phyloP scores from a whole-genome alignment of 75 land plant species.

The Picea glauca region DNA sequence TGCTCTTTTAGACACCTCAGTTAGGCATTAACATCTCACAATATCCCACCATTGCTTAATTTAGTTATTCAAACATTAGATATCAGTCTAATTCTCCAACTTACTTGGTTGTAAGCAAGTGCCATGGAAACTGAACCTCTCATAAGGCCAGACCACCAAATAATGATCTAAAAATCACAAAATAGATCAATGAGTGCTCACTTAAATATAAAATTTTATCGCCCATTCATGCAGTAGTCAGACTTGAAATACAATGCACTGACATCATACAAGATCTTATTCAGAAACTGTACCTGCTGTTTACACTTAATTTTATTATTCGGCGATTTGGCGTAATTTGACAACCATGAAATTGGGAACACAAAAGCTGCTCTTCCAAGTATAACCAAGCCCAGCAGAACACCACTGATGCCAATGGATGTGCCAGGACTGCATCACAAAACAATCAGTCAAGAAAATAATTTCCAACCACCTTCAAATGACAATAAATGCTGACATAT shows the following conservation, averaged over 20 bases:
- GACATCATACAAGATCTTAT: neutral
- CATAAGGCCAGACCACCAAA: slow-evolving; percentile 35
- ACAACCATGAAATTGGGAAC: slow-evolving; percentile 17
- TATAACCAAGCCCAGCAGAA: slow-evolving; percentile 9
- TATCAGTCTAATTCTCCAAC: neutral
- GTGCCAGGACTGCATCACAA: slow-evolving; percentile 12
- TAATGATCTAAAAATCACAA: slow-evolving; percentile 14
- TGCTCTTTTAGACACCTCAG: neutral
- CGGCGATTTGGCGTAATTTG: neutral
- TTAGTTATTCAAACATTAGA: neutral
- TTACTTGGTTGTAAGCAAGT: slow-evolving; percentile 23
- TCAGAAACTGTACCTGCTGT: slow-evolving; percentile 23
- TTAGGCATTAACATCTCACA: neutral
- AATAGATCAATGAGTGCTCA: slow-evolving; percentile 3
- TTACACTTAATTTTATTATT: slow-evolving; percentile 4
- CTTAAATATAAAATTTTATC: neutral
- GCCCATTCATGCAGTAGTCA: neutral
- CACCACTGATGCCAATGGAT: slow-evolving; percentile 1
- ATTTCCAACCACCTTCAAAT: neutral
- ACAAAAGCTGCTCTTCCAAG: slow-evolving; percentile 30
- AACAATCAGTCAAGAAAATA: neutral
- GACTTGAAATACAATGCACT: neutral
- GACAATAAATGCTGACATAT: neutral
- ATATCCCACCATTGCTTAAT: neutral
- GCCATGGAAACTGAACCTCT: slow-evolving; percentile 31